Base-by-base conservation (phyloP, 257 asterid species). In the Jacaranda mimosifolia region DNA sequence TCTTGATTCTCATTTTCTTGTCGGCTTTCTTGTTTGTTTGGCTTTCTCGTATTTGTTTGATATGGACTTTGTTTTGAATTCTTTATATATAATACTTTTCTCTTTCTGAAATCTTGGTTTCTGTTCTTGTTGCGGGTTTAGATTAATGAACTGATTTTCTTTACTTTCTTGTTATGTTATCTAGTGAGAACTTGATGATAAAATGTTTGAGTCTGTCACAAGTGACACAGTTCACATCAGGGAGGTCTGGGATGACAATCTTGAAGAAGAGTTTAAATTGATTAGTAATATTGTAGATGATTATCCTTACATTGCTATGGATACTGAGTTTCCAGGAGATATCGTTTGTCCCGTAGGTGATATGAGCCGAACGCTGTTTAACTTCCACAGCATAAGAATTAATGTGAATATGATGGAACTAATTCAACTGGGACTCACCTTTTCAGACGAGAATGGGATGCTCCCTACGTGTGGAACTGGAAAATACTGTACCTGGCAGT, bases 391-490 rank as follows among this genome's bases (percentile, higher is more conserved):
- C n/a, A n/a, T n/a, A n/a, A n/a, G n/a, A n/a, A n/a, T n/a, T n/a
- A n/a, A n/a, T n/a, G 87, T 84, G 38, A 81, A 84, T 72, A 79
- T 84, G 3, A 63, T 84, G 21, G 80, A 84, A 81, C 35, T 84
- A 70, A 84, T 84, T 74, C 85, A 84, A 73, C 21, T 84, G 73
- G 87, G 87, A 62, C 81, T 84, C 51, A 81, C 85, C 1, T 81
- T 84, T 55, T 63, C 87, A 9, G 85, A 80, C 70, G 79, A 74
- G 7, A 72, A 81, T 14, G 87, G 87, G 57, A 84, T 70, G 60
- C 87, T 84, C 42, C 87, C 87, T 13, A 84, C 85, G 5, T 84
- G 85, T 81, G 85, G 83, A 66, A 80, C 85, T 13, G 85, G 63
- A 8, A 77, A 81, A 56, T 80, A 17, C 77, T 84, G 85, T 57